Conservation (phyloP, 495 filamentous ascomycete species). For the Cryomyces minteri region DNA sequence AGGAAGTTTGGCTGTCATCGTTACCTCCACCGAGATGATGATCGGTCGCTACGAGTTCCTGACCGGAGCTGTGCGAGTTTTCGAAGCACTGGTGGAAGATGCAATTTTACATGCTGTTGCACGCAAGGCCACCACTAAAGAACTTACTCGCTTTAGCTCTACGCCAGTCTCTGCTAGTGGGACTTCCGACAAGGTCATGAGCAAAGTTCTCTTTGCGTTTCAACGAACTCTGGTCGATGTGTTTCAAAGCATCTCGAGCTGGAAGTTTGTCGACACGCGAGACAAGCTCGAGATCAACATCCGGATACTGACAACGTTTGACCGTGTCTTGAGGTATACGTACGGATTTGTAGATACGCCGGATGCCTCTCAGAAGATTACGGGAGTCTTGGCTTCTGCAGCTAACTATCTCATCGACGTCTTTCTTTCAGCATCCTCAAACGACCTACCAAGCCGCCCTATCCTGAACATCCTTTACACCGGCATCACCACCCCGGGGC, state of each 20-base stretch:
- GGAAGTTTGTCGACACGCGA: slow-evolving; percentile 54
- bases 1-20: slow-evolving; percentile 51
- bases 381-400: slow-evolving; percentile 44
- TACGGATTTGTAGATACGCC: slow-evolving; percentile 49
- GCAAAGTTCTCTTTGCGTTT: slow-evolving; percentile 51
- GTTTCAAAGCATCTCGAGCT: slow-evolving; percentile 61
- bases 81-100: slow-evolving; percentile 58
- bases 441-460: slow-evolving; percentile 56
- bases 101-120: slow-evolving; percentile 51
- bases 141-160: slow-evolving; percentile 30
- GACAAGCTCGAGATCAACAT: slow-evolving; percentile 43
- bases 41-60: slow-evolving; percentile 63
- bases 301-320: slow-evolving; percentile 45
- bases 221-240: slow-evolving; percentile 58
- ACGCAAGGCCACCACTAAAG: slow-evolving; percentile 41
- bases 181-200: slow-evolving; percentile 58
- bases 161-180: slow-evolving; percentile 42
- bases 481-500: slow-evolving; percentile 44
- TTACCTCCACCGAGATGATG: slow-evolving; percentile 57
- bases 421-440: slow-evolving; percentile 50
- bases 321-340: slow-evolving; percentile 47
- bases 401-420: slow-evolving; percentile 59
- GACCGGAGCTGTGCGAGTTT: slow-evolving; percentile 48
- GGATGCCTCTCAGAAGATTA: slow-evolving; percentile 35
- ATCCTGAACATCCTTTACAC: slow-evolving; percentile 52